phyloP scores from a whole-genome alignment of 2,329 filamentous ascomycete species.

The Davidsoniella australis region DNA sequence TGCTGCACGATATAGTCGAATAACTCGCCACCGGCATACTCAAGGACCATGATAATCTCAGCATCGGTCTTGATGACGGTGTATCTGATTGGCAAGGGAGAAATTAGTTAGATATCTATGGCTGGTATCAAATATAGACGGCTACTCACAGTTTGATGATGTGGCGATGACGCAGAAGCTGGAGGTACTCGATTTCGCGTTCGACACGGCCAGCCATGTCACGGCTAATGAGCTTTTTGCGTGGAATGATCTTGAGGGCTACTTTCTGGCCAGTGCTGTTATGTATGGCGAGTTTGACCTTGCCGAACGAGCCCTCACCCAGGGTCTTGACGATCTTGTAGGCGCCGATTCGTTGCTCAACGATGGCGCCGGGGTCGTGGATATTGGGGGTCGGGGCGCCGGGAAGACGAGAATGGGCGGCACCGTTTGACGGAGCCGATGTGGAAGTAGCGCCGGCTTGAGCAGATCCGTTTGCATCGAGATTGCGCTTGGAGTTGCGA shows the following conservation, averaged over 20 bases:
- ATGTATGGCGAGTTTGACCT: conserved; percentile 93
- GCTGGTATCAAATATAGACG: background rate
- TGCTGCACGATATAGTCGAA: conserved; percentile 97
- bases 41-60: conserved; percentile 98
- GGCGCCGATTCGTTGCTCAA: conserved; percentile 73
- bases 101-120: background rate
- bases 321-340: conserved; percentile 84
- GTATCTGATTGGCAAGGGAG: conserved; percentile 36
- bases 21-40: conserved; percentile 89
- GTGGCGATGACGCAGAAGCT: conserved; percentile 86
- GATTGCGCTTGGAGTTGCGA: conserved; percentile 11
- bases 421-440: background rate
- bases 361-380: conserved; percentile 29
- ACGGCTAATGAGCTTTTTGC: conserved; percentile 87
- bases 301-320: conserved; percentile 93
- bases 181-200: conserved; percentile 93
- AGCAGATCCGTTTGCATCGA: conserved; percentile 5
- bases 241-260: conserved; percentile 90
- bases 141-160: conserved; percentile 83
- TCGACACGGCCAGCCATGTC: conserved; percentile 98
- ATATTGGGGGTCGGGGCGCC: conserved; percentile 14
- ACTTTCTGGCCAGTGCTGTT: conserved; percentile 87
- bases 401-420: conserved; percentile 20
- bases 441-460: conserved; percentile 14
- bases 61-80: conserved; percentile 89